These are phyloP conservation scores for Ehretia macrophylla DNA, from an alignment of 257 asterid species.

Conservation along the genomic window DNA sequence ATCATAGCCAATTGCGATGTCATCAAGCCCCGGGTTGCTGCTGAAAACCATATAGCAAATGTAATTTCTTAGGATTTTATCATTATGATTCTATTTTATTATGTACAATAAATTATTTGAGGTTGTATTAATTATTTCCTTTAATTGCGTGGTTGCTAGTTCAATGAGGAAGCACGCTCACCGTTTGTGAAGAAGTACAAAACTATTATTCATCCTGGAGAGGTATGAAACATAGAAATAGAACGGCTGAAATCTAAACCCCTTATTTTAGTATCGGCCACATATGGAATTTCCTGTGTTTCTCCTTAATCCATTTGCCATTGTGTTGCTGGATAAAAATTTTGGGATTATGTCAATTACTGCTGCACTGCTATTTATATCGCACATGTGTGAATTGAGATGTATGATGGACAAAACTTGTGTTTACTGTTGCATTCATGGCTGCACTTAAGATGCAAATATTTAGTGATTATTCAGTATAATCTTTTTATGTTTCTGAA, in stretches of 20 bases:
- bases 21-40: constrained; percentile 90
- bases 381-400: no score
- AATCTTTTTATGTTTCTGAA: no score
- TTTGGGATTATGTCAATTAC: no score
- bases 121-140: constrained; percentile 7
- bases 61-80: constrained; percentile 29
- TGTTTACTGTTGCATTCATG: no score
- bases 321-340: no score
- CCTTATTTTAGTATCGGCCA: no score
- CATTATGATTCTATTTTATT: background rate
- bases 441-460: no score
- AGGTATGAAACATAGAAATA: constrained; percentile 57
- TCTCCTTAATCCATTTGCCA: background rate
- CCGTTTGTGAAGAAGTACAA: constrained; percentile 95
- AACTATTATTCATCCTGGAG: constrained; percentile 98
- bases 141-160: constrained; percentile 40
- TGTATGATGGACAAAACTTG: no score
- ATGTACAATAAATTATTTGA: background rate
- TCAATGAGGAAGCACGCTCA: constrained; percentile 94
- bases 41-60: constrained; percentile 75
- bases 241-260: background rate
- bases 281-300: background rate
- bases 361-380: no score
- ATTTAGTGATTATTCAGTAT: no score
- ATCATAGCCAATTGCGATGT: constrained; percentile 90